Conservation (phyloP, 2,329 filamentous ascomycete genomes). For the Ascochyta koolunga region DNA sequence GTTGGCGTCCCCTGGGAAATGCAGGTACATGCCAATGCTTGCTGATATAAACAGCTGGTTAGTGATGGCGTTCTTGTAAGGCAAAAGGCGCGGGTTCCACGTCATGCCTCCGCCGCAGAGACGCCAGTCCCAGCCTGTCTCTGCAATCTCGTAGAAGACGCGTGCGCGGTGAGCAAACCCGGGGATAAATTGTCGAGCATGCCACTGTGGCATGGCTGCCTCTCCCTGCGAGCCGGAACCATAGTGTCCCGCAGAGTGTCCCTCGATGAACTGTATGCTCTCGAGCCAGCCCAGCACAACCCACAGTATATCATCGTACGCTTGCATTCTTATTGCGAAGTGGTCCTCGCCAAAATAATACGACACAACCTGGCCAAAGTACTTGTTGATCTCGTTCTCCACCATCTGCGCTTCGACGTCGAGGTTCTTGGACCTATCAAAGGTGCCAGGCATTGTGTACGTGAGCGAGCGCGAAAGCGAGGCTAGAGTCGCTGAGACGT, state of each 20-base stretch:
- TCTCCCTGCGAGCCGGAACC: constrained; percentile 21
- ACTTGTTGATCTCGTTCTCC: constrained; percentile 81
- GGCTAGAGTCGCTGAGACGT: constrained; percentile 73
- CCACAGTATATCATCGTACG: constrained; percentile 95
- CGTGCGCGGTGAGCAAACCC: constrained; percentile 83
- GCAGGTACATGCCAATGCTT: constrained; percentile 85
- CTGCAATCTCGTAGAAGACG: constrained; percentile 83
- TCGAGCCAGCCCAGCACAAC: constrained; percentile 92
- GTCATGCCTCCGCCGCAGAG: constrained; percentile 88
- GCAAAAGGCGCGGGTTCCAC: constrained; percentile 76
- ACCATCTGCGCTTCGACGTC: constrained; percentile 55
- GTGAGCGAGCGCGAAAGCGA: constrained; percentile 70
- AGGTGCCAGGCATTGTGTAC: constrained; percentile 48
- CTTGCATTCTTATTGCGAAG: constrained; percentile 74
- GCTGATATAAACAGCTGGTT: constrained; percentile 89
- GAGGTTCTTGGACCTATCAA: constrained; percentile 34
- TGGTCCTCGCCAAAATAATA: constrained; percentile 90
- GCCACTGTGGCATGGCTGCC: constrained; percentile 59
- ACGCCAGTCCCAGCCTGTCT: constrained; percentile 78
- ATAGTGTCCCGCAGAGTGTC: constrained; percentile 71
- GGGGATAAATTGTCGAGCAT: constrained; percentile 75
- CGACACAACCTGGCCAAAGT: constrained; percentile 76
- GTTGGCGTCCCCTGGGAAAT: constrained; percentile 82
- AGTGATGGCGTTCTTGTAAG: constrained; percentile 97
- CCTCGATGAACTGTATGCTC: constrained; percentile 73